Evolutionary conservation across 1,284 basidiomycete species (phyloP).

Genomic region (Apiotrichum gamsii): DNA sequence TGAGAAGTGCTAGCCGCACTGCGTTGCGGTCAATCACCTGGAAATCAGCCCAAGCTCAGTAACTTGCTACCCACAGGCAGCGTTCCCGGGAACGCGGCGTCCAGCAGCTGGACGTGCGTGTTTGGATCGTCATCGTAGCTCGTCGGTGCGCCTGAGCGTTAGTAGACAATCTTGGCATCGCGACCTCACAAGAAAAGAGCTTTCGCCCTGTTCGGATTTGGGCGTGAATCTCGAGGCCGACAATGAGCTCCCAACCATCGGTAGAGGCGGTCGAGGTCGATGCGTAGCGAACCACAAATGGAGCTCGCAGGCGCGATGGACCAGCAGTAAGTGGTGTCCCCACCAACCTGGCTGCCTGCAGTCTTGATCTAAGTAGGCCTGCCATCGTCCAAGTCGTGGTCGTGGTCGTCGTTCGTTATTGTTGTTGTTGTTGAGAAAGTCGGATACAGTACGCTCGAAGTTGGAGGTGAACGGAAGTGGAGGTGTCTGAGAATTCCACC

Average conservation of each 20-base stretch:
- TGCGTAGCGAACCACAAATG: not conserved
- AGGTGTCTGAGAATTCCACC: not conserved
- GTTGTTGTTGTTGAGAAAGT: not conserved
- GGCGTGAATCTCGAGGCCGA: slow-evolving; percentile 93
- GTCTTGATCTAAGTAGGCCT: not conserved
- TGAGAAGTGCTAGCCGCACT: slow-evolving; percentile 71
- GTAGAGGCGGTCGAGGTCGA: not conserved
- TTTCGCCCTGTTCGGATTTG: slow-evolving; percentile 83
- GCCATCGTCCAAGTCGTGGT: not conserved
- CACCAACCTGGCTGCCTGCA: too few species aligned
- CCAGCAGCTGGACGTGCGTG: slow-evolving; percentile 70
- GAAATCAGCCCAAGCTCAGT: too few species aligned
- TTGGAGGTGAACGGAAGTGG: not conserved
- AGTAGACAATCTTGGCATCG: slow-evolving; percentile 23
- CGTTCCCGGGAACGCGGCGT: slow-evolving; percentile 89
- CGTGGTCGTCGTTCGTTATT: too few species aligned
- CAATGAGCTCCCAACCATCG: slow-evolving; percentile 70
- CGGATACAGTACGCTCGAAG: too few species aligned
- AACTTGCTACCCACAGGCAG: slow-evolving; percentile 59
- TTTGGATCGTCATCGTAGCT: slow-evolving; percentile 49
- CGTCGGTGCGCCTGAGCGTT: too few species aligned
- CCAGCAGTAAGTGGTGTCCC: not conserved
- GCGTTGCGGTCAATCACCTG: slow-evolving; percentile 73
- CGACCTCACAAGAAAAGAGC: slow-evolving; percentile 72
- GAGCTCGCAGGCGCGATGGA: not conserved